A percentile compares a stretch with the other conserved stretches of the same genome.
Conservation (phyloP, 768 basidiomycete species). For the Butyriboletus loyo region DNA sequence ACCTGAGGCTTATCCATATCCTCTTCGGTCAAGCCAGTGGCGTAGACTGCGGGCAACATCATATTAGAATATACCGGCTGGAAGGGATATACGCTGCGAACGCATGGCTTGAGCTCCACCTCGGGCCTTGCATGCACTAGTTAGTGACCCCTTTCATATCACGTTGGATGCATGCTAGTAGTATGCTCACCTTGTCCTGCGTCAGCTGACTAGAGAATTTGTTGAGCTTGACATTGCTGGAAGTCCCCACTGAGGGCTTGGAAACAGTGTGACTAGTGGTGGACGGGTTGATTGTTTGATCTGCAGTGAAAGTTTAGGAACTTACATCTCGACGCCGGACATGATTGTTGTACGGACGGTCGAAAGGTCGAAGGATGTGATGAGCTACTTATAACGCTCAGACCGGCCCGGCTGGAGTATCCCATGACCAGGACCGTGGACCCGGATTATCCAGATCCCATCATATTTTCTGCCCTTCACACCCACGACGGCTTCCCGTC, state of each 20-base stretch:
- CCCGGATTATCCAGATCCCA: slow-evolving; percentile 2
- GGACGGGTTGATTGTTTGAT: neutral
- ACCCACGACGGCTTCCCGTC: slow-evolving; percentile 16
- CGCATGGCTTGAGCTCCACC: slow-evolving; percentile 88
- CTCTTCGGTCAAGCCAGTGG: slow-evolving; percentile 68
- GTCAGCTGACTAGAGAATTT: slow-evolving; percentile 72
- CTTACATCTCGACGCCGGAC: slow-evolving; percentile 63
- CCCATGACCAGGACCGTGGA: slow-evolving; percentile 15
- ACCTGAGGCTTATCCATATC: slow-evolving; percentile 88
- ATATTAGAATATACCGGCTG: neutral
- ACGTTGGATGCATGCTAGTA: neutral
- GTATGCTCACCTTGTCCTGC: slow-evolving; percentile 64
- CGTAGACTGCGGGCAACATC: slow-evolving; percentile 50
- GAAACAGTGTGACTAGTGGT: slow-evolving; percentile 19
- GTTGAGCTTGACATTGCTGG: slow-evolving; percentile 54
- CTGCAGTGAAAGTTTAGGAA: slow-evolving; percentile 4
- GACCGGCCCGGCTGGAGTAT: slow-evolving; percentile 6
- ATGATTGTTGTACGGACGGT: slow-evolving; percentile 32
- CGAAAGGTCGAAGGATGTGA: neutral
- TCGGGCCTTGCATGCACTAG: slow-evolving; percentile 38
- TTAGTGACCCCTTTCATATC: neutral
- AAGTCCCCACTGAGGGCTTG: slow-evolving; percentile 21
- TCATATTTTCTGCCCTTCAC: slow-evolving; percentile 1
- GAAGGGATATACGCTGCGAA: slow-evolving; percentile 36
- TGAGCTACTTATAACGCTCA: slow-evolving; percentile 15